Percentiles rank a stretch among this genome's conserved stretches.
Evolutionary conservation across 306 rosid species (phyloP).

Genomic region (Prosopis cineraria): DNA sequence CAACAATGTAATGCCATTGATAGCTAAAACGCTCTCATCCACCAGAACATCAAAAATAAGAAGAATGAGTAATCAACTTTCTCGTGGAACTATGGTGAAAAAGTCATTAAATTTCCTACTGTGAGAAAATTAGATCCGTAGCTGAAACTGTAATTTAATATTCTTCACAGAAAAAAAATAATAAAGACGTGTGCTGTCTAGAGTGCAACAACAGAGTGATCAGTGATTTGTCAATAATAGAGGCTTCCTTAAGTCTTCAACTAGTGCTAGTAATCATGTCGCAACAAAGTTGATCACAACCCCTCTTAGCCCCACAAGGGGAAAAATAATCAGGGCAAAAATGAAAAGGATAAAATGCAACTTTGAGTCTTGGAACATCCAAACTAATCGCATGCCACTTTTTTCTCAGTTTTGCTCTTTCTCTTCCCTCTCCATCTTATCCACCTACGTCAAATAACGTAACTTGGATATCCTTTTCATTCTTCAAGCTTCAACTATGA

Average conservation of each 20-base stretch:
- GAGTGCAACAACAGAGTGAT: conserved; percentile 38
- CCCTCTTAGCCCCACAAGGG: conserved; percentile 28
- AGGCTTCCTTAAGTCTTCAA: conserved; percentile 41
- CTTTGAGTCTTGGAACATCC: conserved; percentile 18
- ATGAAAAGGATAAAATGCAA: conserved; percentile 11
- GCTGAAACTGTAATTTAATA: not conserved
- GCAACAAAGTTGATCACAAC: conserved; percentile 38
- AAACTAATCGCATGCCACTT: not conserved
- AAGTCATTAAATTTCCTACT: not conserved
- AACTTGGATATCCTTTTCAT: not conserved
- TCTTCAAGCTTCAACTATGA: conserved; percentile 43
- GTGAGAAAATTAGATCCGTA: not conserved
- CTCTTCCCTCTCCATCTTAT: conserved; percentile 2
- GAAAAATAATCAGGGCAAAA: not conserved
- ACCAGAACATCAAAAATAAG: not conserved
- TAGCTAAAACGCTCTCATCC: not conserved
- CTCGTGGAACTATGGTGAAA: not conserved
- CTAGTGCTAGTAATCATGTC: conserved; percentile 61
- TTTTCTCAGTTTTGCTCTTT: not conserved
- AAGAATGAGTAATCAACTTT: not conserved
- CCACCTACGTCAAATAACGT: not conserved
- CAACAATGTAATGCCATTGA: too few relatives aligned
- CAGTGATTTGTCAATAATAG: conserved; percentile 58
- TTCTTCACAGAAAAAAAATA: not conserved
- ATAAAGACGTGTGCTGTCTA: not conserved